These are phyloP conservation scores for Hawksworthiomyces lignivorus DNA, from an alignment of 2,329 filamentous ascomycete genomes.

Conservation along the genomic window DNA sequence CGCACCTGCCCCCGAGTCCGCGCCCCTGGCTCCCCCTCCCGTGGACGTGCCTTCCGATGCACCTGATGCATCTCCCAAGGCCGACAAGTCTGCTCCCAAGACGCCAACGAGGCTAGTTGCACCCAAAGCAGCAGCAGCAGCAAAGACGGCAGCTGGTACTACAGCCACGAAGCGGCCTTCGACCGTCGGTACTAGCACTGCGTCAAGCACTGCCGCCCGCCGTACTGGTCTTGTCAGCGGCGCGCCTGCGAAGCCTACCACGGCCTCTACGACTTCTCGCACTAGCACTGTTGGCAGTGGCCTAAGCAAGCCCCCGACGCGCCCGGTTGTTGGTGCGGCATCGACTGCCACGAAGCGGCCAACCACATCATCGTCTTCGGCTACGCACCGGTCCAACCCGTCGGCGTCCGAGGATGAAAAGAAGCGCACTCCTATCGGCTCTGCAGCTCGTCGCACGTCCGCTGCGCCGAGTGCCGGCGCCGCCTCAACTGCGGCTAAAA, in stretches of 20 bases:
- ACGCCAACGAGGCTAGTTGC: constrained; percentile 17
- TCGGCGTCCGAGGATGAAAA: constrained; percentile 31
- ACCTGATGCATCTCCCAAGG: constrained; percentile 7
- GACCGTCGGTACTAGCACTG: constrained; percentile 5
- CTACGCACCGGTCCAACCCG: constrained; percentile 25
- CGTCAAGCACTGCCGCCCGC: constrained; percentile 14
- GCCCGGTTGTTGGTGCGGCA: constrained; percentile 20
- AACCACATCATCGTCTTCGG: constrained; percentile 22
- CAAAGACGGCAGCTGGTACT: constrained; percentile 8
- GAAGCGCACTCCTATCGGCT: constrained; percentile 21
- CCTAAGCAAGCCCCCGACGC: constrained; percentile 24
- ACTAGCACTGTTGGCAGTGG: constrained; percentile 19
- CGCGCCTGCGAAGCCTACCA: constrained; percentile 23
- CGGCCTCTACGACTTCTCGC: constrained; percentile 18
- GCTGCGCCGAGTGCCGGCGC: constrained; percentile 16
- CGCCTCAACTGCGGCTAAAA: constrained; percentile 7
- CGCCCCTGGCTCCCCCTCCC: neutral
- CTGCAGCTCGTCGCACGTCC: constrained; percentile 26
- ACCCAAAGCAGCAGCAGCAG: constrained; percentile 16
- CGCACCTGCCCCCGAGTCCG: constrained; percentile 7
- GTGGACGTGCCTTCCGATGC: constrained; percentile 4
- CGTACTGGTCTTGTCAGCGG: constrained; percentile 19
- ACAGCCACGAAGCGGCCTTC: constrained; percentile 18
- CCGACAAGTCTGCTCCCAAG: constrained; percentile 14
- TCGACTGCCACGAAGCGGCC: constrained; percentile 22